A percentile compares a stretch with the other conserved stretches of the same genome.
Evolutionary conservation across 2,329 filamentous ascomycete genomes (phyloP).

Genomic region (Diaporthe sp.): DNA sequence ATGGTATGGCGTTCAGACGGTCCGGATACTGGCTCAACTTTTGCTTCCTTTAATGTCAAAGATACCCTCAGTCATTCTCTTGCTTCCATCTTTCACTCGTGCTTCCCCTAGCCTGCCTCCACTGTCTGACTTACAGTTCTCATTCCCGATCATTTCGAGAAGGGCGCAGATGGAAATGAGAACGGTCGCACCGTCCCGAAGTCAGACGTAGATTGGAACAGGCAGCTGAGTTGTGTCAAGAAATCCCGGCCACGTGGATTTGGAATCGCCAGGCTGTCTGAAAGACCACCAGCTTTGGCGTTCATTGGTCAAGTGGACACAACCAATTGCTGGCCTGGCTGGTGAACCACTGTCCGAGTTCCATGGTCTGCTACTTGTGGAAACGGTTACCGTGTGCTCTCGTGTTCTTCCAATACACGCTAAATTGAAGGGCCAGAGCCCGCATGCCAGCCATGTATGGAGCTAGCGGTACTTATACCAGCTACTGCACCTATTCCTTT

Average conservation of each 20-base stretch:
- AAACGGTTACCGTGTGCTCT: background rate
- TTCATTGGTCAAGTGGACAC: background rate
- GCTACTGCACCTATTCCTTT: background rate
- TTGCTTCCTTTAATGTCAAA: slow-evolving; percentile 33
- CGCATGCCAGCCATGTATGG: background rate
- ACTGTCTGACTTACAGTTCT: background rate
- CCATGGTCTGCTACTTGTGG: background rate
- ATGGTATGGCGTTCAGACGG: slow-evolving; percentile 40
- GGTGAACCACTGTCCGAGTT: background rate
- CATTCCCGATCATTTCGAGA: background rate
- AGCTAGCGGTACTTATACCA: background rate
- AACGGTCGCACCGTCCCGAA: background rate
- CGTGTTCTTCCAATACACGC: background rate
- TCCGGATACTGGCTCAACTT: slow-evolving; percentile 17
- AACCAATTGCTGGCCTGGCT: background rate
- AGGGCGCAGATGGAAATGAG: background rate
- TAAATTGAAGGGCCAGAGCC: background rate
- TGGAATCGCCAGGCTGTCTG: background rate
- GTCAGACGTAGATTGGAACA: too few relatives aligned
- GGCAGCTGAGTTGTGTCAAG: background rate
- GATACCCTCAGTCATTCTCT: slow-evolving; percentile 39
- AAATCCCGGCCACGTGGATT: background rate
- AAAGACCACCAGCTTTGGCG: too few relatives aligned
- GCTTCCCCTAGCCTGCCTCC: background rate
- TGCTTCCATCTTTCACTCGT: background rate